phyloP scores from a whole-genome alignment of 169 alveolate species.

The Plasmodium knowlesi region DNA sequence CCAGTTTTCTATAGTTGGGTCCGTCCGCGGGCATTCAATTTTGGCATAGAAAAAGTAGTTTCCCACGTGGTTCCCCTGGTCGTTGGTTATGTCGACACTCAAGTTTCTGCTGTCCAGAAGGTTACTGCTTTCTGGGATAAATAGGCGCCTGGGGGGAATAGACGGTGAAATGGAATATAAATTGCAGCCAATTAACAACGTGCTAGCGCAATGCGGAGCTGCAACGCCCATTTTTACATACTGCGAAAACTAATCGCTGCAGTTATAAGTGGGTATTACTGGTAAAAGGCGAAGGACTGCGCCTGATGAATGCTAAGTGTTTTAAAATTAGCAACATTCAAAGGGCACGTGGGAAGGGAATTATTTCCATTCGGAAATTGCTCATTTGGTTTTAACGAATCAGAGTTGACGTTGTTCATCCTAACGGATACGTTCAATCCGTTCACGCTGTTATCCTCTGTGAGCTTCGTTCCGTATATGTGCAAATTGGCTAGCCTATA shows the following conservation, averaged over 20 bases:
- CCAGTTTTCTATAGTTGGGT: conserved; percentile 37
- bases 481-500: conserved; percentile 44
- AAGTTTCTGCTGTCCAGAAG: conserved; percentile 15
- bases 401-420: conserved; percentile 24
- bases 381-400: conserved; percentile 42
- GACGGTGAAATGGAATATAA: background rate
- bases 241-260: background rate
- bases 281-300: conserved; percentile 41
- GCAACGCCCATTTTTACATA: background rate
- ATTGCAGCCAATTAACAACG: background rate
- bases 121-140: conserved; percentile 28
- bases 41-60: conserved; percentile 64
- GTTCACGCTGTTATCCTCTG: conserved; percentile 28
- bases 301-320: conserved; percentile 9
- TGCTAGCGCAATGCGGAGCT: background rate
- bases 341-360: conserved; percentile 32
- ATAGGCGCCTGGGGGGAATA: conserved; percentile 38
- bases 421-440: conserved; percentile 23
- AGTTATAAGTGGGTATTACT: conserved; percentile 30
- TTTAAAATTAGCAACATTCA: conserved; percentile 21
- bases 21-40: conserved; percentile 52
- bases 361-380: conserved; percentile 27
- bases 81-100: conserved; percentile 29
- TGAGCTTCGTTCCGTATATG: conserved; percentile 27
- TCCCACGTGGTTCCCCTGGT: conserved; percentile 20